These are phyloP conservation scores for Polygonum maritimum DNA, from an alignment of 148 eudicot genomes.

Conservation along the genomic window DNA sequence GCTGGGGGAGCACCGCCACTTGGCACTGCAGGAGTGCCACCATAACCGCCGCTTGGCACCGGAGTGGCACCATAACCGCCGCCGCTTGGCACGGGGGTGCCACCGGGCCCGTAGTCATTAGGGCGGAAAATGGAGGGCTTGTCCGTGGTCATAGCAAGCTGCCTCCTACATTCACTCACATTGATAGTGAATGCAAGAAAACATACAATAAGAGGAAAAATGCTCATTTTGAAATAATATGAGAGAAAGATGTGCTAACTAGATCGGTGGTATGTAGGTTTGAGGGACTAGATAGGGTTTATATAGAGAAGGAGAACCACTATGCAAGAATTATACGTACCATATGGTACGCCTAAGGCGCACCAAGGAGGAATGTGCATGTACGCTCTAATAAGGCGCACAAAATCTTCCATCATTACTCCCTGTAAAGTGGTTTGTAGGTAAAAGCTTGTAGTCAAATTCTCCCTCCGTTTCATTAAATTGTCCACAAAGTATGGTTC, in stretches of 20 bases:
- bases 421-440: too few species aligned
- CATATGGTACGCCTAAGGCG: too few species aligned
- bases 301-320: not conserved
- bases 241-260: not conserved
- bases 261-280: not conserved
- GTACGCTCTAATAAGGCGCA: too few species aligned
- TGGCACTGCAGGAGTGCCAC: not conserved
- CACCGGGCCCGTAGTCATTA: constrained; percentile 5
- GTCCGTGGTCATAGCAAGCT: not conserved
- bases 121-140: not conserved
- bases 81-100: not conserved
- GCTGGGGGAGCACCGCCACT: not conserved
- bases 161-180: not conserved
- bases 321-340: not conserved
- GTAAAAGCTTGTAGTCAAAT: too few species aligned
- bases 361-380: too few species aligned
- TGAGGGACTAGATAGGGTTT: not conserved
- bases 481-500: too few species aligned
- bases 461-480: too few species aligned
- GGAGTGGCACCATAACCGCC: not conserved
- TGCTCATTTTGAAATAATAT: not conserved
- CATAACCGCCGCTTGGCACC: not conserved
- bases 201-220: not conserved
- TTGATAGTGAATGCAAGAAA: not conserved
- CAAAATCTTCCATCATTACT: too few species aligned